A percentile compares a stretch with the other conserved stretches of the same genome.
These are phyloP conservation scores for Eucalyptus sp. DNA, from an alignment of 345 rosid genomes.

Conservation along the genomic window DNA sequence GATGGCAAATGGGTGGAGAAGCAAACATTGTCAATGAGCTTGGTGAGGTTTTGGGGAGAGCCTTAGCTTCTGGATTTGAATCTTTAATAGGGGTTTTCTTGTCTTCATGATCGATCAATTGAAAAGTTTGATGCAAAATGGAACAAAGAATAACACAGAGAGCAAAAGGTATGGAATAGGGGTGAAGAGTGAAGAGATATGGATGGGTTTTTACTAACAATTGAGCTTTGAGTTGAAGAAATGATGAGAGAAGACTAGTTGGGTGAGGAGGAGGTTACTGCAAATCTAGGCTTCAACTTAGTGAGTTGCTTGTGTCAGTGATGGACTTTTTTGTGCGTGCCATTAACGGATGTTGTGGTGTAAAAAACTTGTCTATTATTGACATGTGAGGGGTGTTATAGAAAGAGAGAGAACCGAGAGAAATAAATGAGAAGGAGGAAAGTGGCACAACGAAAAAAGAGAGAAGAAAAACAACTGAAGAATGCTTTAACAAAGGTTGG, in stretches of 20 bases:
- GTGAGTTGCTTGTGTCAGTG: neutral
- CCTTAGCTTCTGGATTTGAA: neutral
- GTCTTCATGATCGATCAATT: neutral
- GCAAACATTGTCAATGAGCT: slow-evolving; percentile 60
- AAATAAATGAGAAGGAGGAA: neutral
- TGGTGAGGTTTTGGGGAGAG: neutral
- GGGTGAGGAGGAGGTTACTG: neutral
- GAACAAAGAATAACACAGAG: neutral
- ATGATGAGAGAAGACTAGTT: neutral
- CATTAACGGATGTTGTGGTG: neutral
- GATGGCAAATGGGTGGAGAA: slow-evolving; percentile 51
- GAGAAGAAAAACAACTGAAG: neutral
- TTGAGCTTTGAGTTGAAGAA: neutral
- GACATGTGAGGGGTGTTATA: neutral
- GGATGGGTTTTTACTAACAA: neutral
- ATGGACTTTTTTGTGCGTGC: neutral
- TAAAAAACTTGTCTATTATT: too few species aligned
- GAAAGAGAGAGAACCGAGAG: neutral
- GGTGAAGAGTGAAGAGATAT: neutral
- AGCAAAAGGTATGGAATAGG: neutral
- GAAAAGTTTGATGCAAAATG: neutral
- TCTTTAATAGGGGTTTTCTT: slow-evolving; percentile 17
- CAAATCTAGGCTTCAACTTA: neutral
- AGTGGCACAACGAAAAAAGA: neutral
- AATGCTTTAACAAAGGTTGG: neutral